Evolutionary conservation across 495 filamentous ascomycete genomes (phyloP).

Genomic region (Penicillium lagena): DNA sequence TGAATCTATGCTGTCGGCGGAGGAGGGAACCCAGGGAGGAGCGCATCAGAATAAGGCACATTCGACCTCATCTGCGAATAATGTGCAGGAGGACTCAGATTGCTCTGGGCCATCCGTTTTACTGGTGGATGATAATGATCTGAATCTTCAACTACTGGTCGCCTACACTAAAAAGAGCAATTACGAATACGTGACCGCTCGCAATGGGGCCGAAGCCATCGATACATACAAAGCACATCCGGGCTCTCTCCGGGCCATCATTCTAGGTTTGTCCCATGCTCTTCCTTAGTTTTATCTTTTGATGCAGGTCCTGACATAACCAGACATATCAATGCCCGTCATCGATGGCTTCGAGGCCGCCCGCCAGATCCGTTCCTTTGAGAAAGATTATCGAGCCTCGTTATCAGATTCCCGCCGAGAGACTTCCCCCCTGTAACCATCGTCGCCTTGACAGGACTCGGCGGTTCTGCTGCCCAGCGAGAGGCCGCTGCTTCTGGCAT

Average conservation of each 20-base stretch:
- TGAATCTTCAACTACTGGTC: conserved; percentile 26
- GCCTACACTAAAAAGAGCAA: conserved; percentile 33
- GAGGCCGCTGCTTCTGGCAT: conserved; percentile 31
- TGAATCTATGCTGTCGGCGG: not conserved
- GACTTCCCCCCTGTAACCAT: conserved; percentile 12
- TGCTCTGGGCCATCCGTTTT: conserved; percentile 5
- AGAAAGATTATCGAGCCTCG: conserved; percentile 32
- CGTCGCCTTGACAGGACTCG: conserved; percentile 30
- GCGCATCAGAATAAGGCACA: not conserved
- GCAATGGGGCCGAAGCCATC: conserved; percentile 49
- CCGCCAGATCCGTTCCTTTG: conserved; percentile 59
- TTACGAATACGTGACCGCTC: conserved; percentile 24
- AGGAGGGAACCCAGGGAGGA: not conserved
- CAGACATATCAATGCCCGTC: conserved; percentile 80
- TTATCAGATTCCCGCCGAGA: not conserved
- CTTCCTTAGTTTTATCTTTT: not conserved
- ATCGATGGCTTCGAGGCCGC: conserved; percentile 78
- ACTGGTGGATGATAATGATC: conserved; percentile 33
- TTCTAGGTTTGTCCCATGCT: conserved; percentile 36
- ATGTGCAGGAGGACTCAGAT: no score
- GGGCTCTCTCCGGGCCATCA: conserved; percentile 32
- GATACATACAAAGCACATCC: conserved; percentile 30
- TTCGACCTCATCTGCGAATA: not conserved
- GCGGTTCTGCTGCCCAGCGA: conserved; percentile 19
- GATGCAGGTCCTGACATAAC: conserved; percentile 25